Conservation (phyloP, 768 basidiomycete species). For the Glaciozyma antarctica region DNA sequence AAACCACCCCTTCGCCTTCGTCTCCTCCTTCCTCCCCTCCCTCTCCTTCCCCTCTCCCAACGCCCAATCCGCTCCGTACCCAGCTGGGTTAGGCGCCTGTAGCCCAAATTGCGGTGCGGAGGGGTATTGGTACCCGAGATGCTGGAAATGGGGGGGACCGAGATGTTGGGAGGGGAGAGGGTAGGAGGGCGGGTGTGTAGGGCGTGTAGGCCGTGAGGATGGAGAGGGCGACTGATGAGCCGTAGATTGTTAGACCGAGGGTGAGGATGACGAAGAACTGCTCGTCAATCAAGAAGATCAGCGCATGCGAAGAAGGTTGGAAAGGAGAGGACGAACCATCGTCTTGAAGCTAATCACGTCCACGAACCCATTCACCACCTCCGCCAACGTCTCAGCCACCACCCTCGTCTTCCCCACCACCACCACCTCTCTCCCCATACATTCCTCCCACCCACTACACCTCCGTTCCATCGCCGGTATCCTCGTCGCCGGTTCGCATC, state of each 20-base stretch:
- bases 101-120: neutral
- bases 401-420: conserved; percentile 80
- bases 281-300: too few species aligned
- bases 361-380: conserved; percentile 91
- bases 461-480: conserved; percentile 80
- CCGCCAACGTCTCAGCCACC: conserved; percentile 87
- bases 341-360: conserved; percentile 98
- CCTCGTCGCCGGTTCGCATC: conserved; percentile 58
- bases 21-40: neutral
- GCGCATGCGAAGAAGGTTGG: neutral
- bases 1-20: neutral
- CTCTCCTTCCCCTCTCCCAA: neutral
- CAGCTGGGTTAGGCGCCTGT: neutral
- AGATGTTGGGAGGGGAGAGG: neutral
- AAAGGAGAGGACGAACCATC: conserved; percentile 49
- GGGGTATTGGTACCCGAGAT: neutral
- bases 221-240: conserved; percentile 20
- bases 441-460: conserved; percentile 72
- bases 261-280: conserved; percentile 40
- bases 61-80: neutral
- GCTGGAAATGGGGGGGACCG: conserved; percentile 2
- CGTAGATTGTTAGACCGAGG: conserved; percentile 30
- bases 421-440: conserved; percentile 65
- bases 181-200: neutral
- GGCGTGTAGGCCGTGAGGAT: conserved; percentile 4